These are phyloP conservation scores for Coccomyxa sp. DNA, from an alignment of 139 green algal species.

Conservation along the genomic window DNA sequence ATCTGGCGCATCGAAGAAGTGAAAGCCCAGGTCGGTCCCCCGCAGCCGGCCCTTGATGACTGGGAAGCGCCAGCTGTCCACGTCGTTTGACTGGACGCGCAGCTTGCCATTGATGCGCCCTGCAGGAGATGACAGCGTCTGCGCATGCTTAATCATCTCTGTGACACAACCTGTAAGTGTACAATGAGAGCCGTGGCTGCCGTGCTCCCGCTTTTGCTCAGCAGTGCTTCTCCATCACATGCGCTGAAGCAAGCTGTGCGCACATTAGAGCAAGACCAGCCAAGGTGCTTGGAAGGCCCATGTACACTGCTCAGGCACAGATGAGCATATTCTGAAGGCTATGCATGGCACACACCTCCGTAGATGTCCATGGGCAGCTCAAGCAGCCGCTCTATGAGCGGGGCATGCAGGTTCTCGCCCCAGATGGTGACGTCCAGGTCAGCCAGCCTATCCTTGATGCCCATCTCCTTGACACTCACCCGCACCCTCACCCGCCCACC, in stretches of 20 bases:
- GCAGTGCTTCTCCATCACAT: neutral
- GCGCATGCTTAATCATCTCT: constrained; percentile 4
- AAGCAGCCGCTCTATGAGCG: constrained; percentile 79
- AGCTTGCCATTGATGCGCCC: constrained; percentile 63
- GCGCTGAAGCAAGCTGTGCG: neutral
- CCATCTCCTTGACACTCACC: constrained; percentile 41
- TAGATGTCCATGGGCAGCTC: constrained; percentile 90
- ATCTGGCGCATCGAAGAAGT: constrained; percentile 95
- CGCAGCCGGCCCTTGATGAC: constrained; percentile 55
- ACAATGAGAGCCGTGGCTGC: neutral
- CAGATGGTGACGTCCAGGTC: constrained; percentile 48
- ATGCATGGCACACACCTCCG: constrained; percentile 32
- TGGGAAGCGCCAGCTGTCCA: constrained; percentile 72
- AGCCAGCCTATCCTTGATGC: constrained; percentile 11
- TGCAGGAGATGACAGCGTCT: neutral
- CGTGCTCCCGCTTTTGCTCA: neutral
- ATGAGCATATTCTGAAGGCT: too few relatives aligned
- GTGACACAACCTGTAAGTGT: neutral
- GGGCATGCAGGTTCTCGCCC: constrained; percentile 63
- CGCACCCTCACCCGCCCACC: constrained; percentile 47
- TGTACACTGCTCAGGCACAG: too few relatives aligned
- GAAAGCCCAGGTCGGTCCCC: constrained; percentile 56
- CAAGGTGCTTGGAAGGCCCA: too few relatives aligned
- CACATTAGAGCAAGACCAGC: too few relatives aligned
- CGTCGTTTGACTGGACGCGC: constrained; percentile 42